Conservation (phyloP, 495 filamentous ascomycete genomes). For the Lasiosphaeria miniovina region DNA sequence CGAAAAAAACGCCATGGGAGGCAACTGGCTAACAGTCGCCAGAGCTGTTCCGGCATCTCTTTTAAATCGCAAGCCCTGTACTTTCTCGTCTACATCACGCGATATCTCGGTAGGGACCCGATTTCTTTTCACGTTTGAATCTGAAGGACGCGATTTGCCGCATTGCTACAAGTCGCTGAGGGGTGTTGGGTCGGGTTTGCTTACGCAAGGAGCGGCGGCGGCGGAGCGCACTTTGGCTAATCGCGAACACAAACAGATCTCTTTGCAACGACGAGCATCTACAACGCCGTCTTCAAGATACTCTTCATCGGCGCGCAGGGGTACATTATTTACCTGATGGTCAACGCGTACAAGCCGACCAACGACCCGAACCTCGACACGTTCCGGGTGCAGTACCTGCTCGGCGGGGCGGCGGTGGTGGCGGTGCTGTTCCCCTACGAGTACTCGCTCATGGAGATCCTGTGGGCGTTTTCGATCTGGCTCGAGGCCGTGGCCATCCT, state of each 20-base stretch:
- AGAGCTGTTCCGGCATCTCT: slow-evolving; percentile 96
- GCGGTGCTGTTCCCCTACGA: slow-evolving; percentile 80
- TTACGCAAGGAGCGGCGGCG: too few relatives aligned
- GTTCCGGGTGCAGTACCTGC: slow-evolving; percentile 90
- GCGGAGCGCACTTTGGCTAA: neutral
- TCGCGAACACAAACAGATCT: slow-evolving; percentile 57
- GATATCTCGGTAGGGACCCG: slow-evolving; percentile 70
- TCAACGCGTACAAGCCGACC: slow-evolving; percentile 90
- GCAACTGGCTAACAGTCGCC: slow-evolving; percentile 21
- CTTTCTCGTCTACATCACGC: slow-evolving; percentile 84
- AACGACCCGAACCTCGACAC: slow-evolving; percentile 95
- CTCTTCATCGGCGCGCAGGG: slow-evolving; percentile 85
- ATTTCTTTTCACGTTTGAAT: too few relatives aligned
- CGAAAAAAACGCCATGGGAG: neutral
- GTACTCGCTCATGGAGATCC: slow-evolving; percentile 71
- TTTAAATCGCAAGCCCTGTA: slow-evolving; percentile 98
- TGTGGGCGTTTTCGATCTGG: slow-evolving; percentile 98
- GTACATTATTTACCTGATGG: slow-evolving; percentile 96
- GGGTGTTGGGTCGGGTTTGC: too few relatives aligned
- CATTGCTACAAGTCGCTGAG: too few relatives aligned
- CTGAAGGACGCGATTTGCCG: too few relatives aligned
- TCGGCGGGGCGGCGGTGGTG: slow-evolving; percentile 72
- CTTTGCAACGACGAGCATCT: slow-evolving; percentile 79
- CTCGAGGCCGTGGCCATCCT: slow-evolving; percentile 94
- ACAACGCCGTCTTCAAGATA: slow-evolving; percentile 93